Evolutionary conservation across 2,329 filamentous ascomycete genomes (phyloP), one percentile per base, ranked within the genome.

Genomic region (Aspergillus spinulosporus): DNA sequence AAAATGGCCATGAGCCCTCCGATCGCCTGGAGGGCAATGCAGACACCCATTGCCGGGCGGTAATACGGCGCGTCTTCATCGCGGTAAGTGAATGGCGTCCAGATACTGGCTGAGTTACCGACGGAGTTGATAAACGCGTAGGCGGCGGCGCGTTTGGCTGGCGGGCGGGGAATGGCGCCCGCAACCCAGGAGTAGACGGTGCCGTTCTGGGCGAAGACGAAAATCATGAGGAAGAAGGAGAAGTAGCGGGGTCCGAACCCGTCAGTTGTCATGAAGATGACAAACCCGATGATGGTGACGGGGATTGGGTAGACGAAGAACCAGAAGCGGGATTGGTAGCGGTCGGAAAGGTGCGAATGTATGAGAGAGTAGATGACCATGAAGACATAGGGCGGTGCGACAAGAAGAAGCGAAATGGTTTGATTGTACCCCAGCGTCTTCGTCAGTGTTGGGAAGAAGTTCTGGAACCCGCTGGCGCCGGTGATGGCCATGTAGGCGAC

Each of bases 91-190:
- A 76, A 82, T 0, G 78, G 75, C 0, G 78, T 80, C 75, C 78
- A 83, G 62, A 84, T 82, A 56, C 73, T 76, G 36, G 78, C 78
- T 1, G 74, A 77, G 64, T 83, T 84, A 31, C 79, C 80, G 26
- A 84, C 67, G 1, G 78, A 76, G 62, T 84, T 84, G 69, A 84
- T 82, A 45, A 82, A 78, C 1, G 81, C 81, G 47, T 80, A 77
- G 0, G 81, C 80, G 0, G 80, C 80, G 1, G 81, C 81, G 42
- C 81, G 78, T 66, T 84, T 84, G 1, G 80, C 81, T 0, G 80
- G 79, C 0, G 81, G 81, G 0, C 80, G 76, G 0, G 80, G 76
- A 31, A 84, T 76, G 1, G 77, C 74, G 37, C 74, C 77, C 1
- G 77, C 76, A 49, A 83, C 80, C 81, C 81, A 82, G 3, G 75